Evolutionary conservation across 1,139 yeast genomes (phyloP).

Genomic region (Lodderomyces orthopsilosis): DNA sequence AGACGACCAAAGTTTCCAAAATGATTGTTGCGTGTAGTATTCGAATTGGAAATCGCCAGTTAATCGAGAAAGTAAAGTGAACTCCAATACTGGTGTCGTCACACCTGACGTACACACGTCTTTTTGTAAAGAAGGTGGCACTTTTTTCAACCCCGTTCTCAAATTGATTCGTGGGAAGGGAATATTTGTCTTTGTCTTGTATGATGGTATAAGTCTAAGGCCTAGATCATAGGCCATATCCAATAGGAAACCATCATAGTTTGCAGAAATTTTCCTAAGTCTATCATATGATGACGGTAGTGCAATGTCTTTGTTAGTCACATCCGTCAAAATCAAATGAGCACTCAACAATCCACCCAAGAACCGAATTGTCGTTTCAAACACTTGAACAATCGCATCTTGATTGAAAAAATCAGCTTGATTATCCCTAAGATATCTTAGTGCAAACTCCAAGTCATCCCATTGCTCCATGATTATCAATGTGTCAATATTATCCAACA

Average conservation of each 20-base stretch:
- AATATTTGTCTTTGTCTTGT: constrained; percentile 54
- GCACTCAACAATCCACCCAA: constrained; percentile 77
- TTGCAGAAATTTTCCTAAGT: constrained; percentile 20
- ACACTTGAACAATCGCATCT: constrained; percentile 77
- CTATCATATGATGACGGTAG: constrained; percentile 12
- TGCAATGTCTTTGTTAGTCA: constrained; percentile 31
- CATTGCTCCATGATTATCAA: constrained; percentile 69
- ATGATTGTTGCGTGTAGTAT: constrained; percentile 57
- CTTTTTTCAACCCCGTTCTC: constrained; percentile 44
- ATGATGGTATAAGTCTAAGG: constrained; percentile 62
- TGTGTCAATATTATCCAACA: constrained; percentile 78
- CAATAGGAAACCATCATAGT: constrained; percentile 69
- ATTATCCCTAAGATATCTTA: constrained; percentile 42
- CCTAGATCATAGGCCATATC: constrained; percentile 73
- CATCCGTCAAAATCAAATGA: constrained; percentile 65
- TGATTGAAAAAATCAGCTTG: constrained; percentile 49
- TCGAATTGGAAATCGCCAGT: constrained; percentile 77
- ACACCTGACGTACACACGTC: constrained; percentile 90
- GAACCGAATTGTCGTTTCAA: constrained; percentile 78
- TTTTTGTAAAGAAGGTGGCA: constrained; percentile 39
- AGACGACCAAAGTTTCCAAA: constrained; percentile 67
- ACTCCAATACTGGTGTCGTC: constrained; percentile 76
- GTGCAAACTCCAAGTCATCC: constrained; percentile 48
- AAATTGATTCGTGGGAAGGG: constrained; percentile 77
- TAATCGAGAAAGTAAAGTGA: constrained; percentile 66